Base-by-base conservation (phyloP, 2,329 filamentous ascomycete genomes). In the Penicillium sp. region DNA sequence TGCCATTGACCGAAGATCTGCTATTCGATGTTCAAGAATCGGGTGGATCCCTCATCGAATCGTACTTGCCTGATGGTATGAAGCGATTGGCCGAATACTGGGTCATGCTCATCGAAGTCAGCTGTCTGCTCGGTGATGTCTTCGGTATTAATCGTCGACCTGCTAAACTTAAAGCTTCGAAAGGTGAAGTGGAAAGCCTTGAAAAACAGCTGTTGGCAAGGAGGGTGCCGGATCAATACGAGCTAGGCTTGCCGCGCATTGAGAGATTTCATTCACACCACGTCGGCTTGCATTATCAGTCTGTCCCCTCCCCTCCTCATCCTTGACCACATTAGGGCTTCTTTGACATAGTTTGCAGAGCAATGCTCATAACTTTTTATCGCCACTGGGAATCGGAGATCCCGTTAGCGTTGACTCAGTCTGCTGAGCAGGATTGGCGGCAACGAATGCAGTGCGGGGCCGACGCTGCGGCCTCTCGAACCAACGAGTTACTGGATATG, bases 241-340 rank as follows among this genome's bases (percentile, higher is more conserved):
- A 64, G 10, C 24, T 49, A 1, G 60, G 46, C 3, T 54, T 56
- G 18, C 66, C 54, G 31, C 56, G 50, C 18, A 56, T 6, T 60
- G 62, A 3, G 19, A 59, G 59, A 3, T 70, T 70, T 39, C 64
- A 65, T 51, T 43, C 65, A 3, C 61, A 71, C 37, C 70, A 73
- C 36, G 55, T 73, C 16, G 66, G 71, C 31, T 59, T 73, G 31
- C 69, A 72, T 58, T 72, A 70, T 44, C 67, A 70, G 70, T 72
- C 11, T 9, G 56, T 62, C 61, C 36, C 19, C 7, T 31, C 27
- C 27, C 27, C 27, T 31, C 27, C 27, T 6, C 6, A 6, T 31
- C 27, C 27, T 31, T 31, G 27, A 31, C 6, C 27, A 31, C 27
- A 31, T 4, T 9, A 31, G 27, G 27, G 2, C 13, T 31, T 14